A percentile compares a stretch with the other conserved stretches of the same genome.
phyloP scores from a whole-genome alignment of 1,284 basidiomycete species.

The Lentinus polychrous region DNA sequence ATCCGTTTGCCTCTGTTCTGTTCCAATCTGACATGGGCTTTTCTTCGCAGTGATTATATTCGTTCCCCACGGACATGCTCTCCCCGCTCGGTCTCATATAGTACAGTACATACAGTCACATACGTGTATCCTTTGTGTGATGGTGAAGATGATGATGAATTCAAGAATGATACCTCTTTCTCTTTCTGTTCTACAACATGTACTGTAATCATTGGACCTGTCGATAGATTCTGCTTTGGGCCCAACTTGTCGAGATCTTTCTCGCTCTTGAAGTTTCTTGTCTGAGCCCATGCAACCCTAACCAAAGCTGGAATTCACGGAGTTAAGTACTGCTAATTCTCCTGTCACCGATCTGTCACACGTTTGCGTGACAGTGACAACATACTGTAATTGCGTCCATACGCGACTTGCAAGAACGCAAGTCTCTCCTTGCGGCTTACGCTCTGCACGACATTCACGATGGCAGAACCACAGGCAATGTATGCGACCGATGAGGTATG shows the following conservation, averaged over 20 bases:
- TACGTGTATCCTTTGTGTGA: constrained; percentile 21
- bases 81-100: constrained; percentile 16
- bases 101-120: constrained; percentile 27
- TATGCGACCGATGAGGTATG: constrained; percentile 88
- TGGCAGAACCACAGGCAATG: constrained; percentile 58
- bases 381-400: not conserved
- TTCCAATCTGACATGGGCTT: constrained; percentile 2
- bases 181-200: not conserved
- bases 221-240: too few species aligned
- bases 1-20: not conserved
- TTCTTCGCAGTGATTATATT: constrained; percentile 18
- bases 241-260: not conserved
- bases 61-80: constrained; percentile 15
- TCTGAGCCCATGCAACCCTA: not conserved
- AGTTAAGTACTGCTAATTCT: too few species aligned
- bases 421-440: not conserved
- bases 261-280: too few species aligned
- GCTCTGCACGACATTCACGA: constrained; percentile 16
- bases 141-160: constrained; percentile 8
- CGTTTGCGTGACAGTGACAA: not conserved
- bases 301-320: not conserved
- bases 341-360: not conserved
- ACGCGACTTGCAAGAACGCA: constrained; percentile 1
- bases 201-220: too few species aligned
- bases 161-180: constrained; percentile 19